Conservation (phyloP, 352 stramenopile species). For the Halophytophthora batemanensis region DNA sequence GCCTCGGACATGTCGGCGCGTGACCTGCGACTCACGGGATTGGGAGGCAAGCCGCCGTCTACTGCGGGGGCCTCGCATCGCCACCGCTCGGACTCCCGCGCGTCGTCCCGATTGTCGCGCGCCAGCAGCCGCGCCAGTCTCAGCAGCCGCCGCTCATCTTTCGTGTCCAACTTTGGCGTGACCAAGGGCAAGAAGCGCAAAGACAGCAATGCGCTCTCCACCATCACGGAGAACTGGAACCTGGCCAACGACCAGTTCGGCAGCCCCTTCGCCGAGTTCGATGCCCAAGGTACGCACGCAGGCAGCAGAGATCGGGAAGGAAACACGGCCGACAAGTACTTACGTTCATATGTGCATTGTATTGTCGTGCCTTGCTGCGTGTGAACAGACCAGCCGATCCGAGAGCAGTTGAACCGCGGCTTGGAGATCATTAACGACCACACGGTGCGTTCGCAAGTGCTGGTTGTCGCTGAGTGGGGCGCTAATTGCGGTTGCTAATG, state of each 20-base stretch:
- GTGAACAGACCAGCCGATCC: slow-evolving; percentile 69
- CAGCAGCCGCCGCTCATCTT: slow-evolving; percentile 53
- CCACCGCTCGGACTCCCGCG: slow-evolving; percentile 60
- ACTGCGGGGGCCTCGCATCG: slow-evolving; percentile 27
- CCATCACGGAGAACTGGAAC: slow-evolving; percentile 88
- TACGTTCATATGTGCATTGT: not conserved
- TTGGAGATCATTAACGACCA: slow-evolving; percentile 88
- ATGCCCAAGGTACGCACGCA: slow-evolving; percentile 58
- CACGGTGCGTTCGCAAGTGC: slow-evolving; percentile 37
- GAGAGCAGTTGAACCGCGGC: slow-evolving; percentile 73
- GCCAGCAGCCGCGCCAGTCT: slow-evolving; percentile 41
- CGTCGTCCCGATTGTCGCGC: slow-evolving; percentile 54
- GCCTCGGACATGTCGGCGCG: slow-evolving; percentile 70
- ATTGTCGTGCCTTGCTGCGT: not conserved
- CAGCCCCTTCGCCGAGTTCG: slow-evolving; percentile 73
- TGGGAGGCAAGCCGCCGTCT: slow-evolving; percentile 27
- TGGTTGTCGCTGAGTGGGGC: not conserved
- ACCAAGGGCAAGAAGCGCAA: slow-evolving; percentile 55
- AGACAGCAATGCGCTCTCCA: slow-evolving; percentile 76
- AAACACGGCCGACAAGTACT: not conserved
- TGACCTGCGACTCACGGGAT: slow-evolving; percentile 59
- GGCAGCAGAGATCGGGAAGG: not conserved
- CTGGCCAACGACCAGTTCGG: slow-evolving; percentile 74
- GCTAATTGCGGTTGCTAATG: not conserved
- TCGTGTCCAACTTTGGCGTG: slow-evolving; percentile 78